Base-by-base conservation (phyloP, 805 yeast species). In the Candida multigemmis region DNA sequence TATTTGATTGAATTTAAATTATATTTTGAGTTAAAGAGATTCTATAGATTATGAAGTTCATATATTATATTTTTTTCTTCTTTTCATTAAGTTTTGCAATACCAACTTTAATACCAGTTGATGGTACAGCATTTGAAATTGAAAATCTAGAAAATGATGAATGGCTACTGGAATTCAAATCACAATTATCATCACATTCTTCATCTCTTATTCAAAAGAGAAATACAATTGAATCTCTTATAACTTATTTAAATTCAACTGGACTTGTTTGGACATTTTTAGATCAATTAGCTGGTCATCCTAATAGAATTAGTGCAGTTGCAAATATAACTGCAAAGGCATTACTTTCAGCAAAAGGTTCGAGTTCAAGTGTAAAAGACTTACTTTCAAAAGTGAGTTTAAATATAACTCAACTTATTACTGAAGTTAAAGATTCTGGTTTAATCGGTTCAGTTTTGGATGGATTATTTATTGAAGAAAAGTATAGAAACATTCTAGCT, bases 401-500 rank as follows among this genome's bases (percentile, higher is more conserved):
- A 7, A 50, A 53, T 28, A 15, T 43, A 5, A 33, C 56, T 5
- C 46, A 40, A 4, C 33, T 55, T 7, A 24, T 49, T 13, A 31
- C 30, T 7, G 36, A 42, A 7, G 52, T 57, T 7, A 26, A 38
- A 27, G 38, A 46, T 2, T 59, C 66, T 1, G 68, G 68, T 0
- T 46, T 61, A 13, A 36, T 56, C 12, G 35, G 45, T 6, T 50
- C 56, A 5, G 25, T 49, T 3, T 42, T 53, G 30, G 63, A 61
- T 32, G 67, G 66, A 0, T 31, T 59, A 8, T 40, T 60, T 16
- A 46, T 60, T 33, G 67, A 61, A 33, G 38, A 38, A 1, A 27
- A 27, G 18, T 56, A 38, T 36, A 42, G 61, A 26, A 59, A 60
- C 3, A 47, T 38, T 11, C 34, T 61, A 7, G 56, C 50, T 5